Conservation (phyloP, 805 yeast species). For the Saccharomycopsis fibuligera region DNA sequence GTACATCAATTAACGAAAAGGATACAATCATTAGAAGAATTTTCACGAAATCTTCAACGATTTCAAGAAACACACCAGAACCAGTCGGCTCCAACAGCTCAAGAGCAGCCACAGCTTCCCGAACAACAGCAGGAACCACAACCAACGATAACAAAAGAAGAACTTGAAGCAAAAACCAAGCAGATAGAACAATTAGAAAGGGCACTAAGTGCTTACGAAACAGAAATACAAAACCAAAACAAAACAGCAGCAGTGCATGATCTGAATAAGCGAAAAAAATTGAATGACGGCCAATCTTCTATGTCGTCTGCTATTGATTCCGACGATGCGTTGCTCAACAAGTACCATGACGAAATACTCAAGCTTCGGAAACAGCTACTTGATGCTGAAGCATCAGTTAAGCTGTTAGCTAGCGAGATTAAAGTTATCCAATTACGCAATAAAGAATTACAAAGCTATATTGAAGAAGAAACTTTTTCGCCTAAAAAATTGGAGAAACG, state of each 20-base stretch:
- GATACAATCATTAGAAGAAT: constrained; percentile 32
- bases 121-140: no score
- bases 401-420: constrained; percentile 13
- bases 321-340: constrained; percentile 18
- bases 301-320: constrained; percentile 24
- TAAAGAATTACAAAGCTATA: neutral
- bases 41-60: neutral
- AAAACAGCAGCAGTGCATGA: constrained; percentile 21
- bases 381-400: constrained; percentile 32
- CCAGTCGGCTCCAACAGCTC: no score
- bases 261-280: constrained; percentile 28
- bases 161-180: constrained; percentile 46
- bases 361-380: constrained; percentile 33
- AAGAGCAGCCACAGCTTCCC: no score
- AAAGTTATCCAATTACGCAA: neutral
- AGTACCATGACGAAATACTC: constrained; percentile 37
- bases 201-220: constrained; percentile 31
- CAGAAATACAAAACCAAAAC: constrained; percentile 23
- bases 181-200: constrained; percentile 30
- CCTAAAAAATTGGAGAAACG: constrained; percentile 33
- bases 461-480: constrained; percentile 25
- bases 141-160: no score
- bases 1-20: constrained; percentile 49
- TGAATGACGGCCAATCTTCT: constrained; percentile 24
- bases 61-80: no score